Base-by-base conservation (phyloP, 2,329 filamentous ascomycete genomes). In the Cladosporium sp. region DNA sequence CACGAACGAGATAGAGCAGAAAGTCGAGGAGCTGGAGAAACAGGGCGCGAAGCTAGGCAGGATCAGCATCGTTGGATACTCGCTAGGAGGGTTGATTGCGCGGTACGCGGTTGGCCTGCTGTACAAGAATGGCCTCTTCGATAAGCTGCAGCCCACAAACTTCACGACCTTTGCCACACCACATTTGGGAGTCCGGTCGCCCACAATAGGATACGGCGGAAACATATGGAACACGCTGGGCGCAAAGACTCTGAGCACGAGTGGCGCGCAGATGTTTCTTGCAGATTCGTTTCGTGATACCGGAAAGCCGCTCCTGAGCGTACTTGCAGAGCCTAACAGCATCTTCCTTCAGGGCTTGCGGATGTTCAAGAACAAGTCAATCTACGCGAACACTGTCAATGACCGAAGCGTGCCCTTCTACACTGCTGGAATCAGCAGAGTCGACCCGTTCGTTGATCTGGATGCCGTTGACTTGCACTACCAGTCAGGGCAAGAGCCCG, bases 101-200 rank as follows among this genome's bases (percentile, higher is more conserved):
- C 80, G 92, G 55, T 97, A 95, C 72, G 86, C 88, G 2, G 79
- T 95, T 53, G 92, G 92, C 0, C 73, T 97, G 62, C 76, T 97
- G 3, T 82, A 91, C 61, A 84, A 87, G 51, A 87, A 86, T 63
- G 89, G 90, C 8, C 77, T 89, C 54, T 83, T 97, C 53, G 85
- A 95, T 53, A 78, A 78, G 54, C 77, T 97, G 22, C 79, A 89
- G 65, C 92, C 92, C 59, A 81, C 92, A 70, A 96, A 95, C 75
- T 96, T 97, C 70, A 89, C 86, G 2, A 95, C 91, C 1, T 96
- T 97, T 70, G 92, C 87, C 4, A 85, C 87, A 32, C 92, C 80
- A 78, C 65, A 72, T 86, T 53, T 96, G 77, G 75, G 75, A 10
- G 72, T 75, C 5, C 67, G 74, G 13, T 71, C 74, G 0, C 75